Percentiles rank a stretch among this genome's conserved stretches.
These are phyloP conservation scores for Saccharomycopsis olivae DNA, from an alignment of 805 yeast species.

Conservation along the genomic window DNA sequence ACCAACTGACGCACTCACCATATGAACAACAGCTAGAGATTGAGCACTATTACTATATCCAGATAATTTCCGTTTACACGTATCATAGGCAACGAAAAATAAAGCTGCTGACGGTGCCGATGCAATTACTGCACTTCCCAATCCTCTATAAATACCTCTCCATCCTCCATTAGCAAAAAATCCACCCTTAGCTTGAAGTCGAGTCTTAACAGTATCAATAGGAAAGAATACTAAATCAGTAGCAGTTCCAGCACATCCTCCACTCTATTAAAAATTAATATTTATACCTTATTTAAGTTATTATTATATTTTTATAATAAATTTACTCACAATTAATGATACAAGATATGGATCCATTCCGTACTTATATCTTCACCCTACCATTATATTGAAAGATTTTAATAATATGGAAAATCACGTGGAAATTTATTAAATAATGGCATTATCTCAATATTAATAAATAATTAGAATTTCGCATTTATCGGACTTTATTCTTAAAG, in stretches of 20 bases:
- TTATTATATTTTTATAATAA: background rate
- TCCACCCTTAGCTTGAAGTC: constrained; percentile 93
- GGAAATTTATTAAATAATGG: too few species aligned
- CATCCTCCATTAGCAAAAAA: constrained; percentile 91
- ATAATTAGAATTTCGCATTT: too few species aligned
- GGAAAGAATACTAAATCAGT: constrained; percentile 95
- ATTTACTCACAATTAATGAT: constrained; percentile 15
- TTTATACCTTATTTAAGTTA: background rate
- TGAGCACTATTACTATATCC: constrained; percentile 18
- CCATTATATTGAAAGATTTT: too few species aligned
- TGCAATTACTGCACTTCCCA: constrained; percentile 89
- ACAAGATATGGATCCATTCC: constrained; percentile 17
- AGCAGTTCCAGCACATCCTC: constrained; percentile 94
- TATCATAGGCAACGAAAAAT: constrained; percentile 78
- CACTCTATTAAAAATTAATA: constrained; percentile 34
- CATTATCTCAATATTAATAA: too few species aligned
- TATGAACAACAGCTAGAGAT: constrained; percentile 44
- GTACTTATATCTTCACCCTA: background rate
- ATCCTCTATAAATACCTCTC: constrained; percentile 80
- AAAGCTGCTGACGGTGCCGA: constrained; percentile 84
- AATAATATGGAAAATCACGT: too few species aligned
- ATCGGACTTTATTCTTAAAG: too few species aligned
- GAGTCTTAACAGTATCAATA: constrained; percentile 87
- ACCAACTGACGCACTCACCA: constrained; percentile 82
- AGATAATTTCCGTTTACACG: constrained; percentile 40